Base-by-base conservation (phyloP, 2,329 filamentous ascomycete genomes). In the Trichoderma asperellum region DNA sequence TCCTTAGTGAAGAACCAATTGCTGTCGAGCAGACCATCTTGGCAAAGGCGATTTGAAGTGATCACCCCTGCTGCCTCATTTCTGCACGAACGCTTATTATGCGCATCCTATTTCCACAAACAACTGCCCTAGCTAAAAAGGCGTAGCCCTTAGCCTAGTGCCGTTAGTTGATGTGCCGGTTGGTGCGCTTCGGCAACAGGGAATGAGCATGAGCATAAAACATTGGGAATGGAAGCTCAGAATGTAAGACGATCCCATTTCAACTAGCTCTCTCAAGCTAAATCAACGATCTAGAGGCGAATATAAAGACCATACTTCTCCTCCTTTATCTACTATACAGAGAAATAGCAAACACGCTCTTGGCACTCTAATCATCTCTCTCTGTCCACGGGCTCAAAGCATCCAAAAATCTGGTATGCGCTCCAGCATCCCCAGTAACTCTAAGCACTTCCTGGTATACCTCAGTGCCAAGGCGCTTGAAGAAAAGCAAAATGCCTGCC, bases 401-500 rank as follows among this genome's bases (percentile, higher is more conserved):
- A 11, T 65, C 62, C 7, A 65, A 21, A 57, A 65, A 34, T 27
- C 7, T 65, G 27, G 4, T 65, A 24, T 65, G 62, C 18, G 52
- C 52, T n/a, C 6, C 62, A 5, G 52, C 62, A 18, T 65, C 52
- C 6, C 62, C 52, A 24, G 62, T 65, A 18, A 52, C 43, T 27
- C 29, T 47, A 18, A 65, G 10, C 27, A 65, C 62, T 34, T 65
- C 35, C 12, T 57, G 12, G 7, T 65, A 65, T 24, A 34, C 62
- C 7, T 65, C 62, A 16, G 27, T 24, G 1, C 62, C 52, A 10
- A 65, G 62, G 18, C 62, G 29, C 34, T 65, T 65, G 8, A 43
- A 65, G 35, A 56, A 65, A 37, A 65, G 62, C 35, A 65, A 40
- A 43, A 56, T 65, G 6, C 35, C 35, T n/a, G 52, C 62, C 62